A percentile compares a stretch with the other conserved stretches of the same genome.
These are phyloP conservation scores for Alisma plantagoaquatica DNA, from an alignment of 106 monocot species.

Conservation along the genomic window DNA sequence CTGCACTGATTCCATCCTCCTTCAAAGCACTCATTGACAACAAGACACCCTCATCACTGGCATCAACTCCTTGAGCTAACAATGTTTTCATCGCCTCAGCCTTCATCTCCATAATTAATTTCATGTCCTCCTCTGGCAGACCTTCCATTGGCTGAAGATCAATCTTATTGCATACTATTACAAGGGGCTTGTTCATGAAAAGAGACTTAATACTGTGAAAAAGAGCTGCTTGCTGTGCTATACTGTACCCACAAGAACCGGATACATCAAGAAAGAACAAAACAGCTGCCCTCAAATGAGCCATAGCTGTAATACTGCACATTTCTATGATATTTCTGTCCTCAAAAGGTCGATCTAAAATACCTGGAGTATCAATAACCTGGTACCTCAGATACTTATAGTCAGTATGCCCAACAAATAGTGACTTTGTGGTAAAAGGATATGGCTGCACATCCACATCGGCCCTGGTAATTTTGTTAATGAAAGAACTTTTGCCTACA, in stretches of 20 bases:
- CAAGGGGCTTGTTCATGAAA: conserved; percentile 88
- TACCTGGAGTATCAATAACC: conserved; percentile 96
- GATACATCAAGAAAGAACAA: conserved; percentile 93
- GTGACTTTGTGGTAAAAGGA: conserved; percentile 91
- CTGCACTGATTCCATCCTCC: conserved; percentile 84
- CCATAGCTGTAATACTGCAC: conserved; percentile 95
- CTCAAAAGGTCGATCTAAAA: conserved; percentile 87
- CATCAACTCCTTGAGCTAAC: conserved; percentile 41
- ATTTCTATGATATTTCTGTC: conserved; percentile 97
- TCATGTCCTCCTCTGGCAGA: conserved; percentile 80
- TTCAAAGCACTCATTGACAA: conserved; percentile 86
- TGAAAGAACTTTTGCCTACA: conserved; percentile 98
- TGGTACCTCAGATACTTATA: conserved; percentile 96
- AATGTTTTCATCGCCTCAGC: conserved; percentile 66
- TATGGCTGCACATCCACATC: conserved; percentile 99
- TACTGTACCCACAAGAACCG: conserved; percentile 89
- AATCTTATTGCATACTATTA: conserved; percentile 96
- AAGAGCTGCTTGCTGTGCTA: conserved; percentile 81
- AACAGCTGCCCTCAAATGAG: conserved; percentile 73
- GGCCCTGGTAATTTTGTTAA: conserved; percentile 88
- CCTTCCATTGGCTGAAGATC: conserved; percentile 79
- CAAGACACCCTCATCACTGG: conserved; percentile 51
- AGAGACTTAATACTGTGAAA: conserved; percentile 85
- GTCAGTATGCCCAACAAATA: conserved; percentile 96
- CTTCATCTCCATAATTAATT: conserved; percentile 86